phyloP scores from a whole-genome alignment of 805 yeast genomes.

The Lipomyces sp. region DNA sequence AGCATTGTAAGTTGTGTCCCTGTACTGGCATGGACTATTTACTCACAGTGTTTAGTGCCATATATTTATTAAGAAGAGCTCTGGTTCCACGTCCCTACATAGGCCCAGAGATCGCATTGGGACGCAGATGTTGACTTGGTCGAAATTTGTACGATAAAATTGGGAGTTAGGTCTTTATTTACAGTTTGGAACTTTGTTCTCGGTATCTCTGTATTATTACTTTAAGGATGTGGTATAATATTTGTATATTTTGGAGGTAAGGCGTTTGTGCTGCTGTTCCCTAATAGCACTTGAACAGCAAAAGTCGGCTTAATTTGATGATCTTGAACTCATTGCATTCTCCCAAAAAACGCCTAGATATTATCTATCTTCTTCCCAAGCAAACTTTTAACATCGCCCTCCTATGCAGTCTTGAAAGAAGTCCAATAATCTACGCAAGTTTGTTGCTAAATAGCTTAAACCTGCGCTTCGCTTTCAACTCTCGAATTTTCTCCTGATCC shows the following conservation, averaged over 20 bases:
- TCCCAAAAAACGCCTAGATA: background rate
- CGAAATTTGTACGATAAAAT: background rate
- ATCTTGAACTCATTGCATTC: background rate
- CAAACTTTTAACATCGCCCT: background rate
- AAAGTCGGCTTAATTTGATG: background rate
- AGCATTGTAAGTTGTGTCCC: background rate
- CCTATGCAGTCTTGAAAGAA: background rate
- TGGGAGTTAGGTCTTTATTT: background rate
- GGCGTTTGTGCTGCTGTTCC: background rate
- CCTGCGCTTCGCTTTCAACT: slow-evolving; percentile 77
- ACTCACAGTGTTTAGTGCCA: background rate
- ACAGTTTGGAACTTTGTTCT: background rate
- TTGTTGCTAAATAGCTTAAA: slow-evolving; percentile 67
- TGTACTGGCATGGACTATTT: background rate
- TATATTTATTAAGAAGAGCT: background rate
- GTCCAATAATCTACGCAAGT: slow-evolving; percentile 12
- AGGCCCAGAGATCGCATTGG: background rate
- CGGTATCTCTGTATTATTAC: background rate
- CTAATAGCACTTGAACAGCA: too few relatives aligned
- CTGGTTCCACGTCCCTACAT: background rate
- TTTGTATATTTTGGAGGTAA: slow-evolving; percentile 1
- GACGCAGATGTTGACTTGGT: background rate
- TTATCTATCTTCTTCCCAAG: background rate
- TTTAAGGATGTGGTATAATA: background rate
- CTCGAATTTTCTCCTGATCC: slow-evolving; percentile 83